A percentile compares a stretch with the other conserved stretches of the same genome.
These are phyloP conservation scores for Ophiostoma ips DNA, from an alignment of 2,329 filamentous ascomycete genomes.

Conservation along the genomic window DNA sequence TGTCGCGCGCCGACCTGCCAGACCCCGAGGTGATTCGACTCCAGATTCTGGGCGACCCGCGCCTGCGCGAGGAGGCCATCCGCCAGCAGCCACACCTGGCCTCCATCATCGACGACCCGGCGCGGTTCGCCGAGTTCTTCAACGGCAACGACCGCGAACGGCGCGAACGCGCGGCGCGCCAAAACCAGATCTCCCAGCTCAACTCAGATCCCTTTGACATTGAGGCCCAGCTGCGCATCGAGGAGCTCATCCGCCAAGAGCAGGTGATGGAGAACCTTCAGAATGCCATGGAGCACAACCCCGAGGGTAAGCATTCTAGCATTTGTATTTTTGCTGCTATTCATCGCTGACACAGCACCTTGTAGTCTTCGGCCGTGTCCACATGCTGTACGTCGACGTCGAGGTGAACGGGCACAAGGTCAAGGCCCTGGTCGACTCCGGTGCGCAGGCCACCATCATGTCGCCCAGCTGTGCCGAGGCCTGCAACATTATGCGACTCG, in stretches of 20 bases:
- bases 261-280: conserved; percentile 90
- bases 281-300: conserved; percentile 93
- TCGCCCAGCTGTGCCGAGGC: conserved; percentile 80
- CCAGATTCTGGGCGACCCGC: conserved; percentile 67
- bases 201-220: conserved; percentile 92
- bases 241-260: conserved; percentile 94
- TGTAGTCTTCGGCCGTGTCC: conserved; percentile 88
- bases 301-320: conserved; percentile 55
- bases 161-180: conserved; percentile 59
- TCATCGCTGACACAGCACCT: not conserved
- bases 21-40: conserved; percentile 74
- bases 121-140: conserved; percentile 62
- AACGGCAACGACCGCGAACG: conserved; percentile 54
- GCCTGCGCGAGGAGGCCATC: conserved; percentile 55
- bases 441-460: conserved; percentile 98
- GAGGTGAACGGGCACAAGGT: conserved; percentile 87
- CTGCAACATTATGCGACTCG: conserved; percentile 91
- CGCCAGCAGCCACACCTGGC: conserved; percentile 64
- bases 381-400: conserved; percentile 92
- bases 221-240: conserved; percentile 82
- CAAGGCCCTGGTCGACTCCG: conserved; percentile 94
- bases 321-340: not conserved
- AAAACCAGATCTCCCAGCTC: conserved; percentile 68
- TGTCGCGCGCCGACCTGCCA: conserved; percentile 22
- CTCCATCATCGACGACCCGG: conserved; percentile 59